Base-by-base conservation (phyloP, 2,329 filamentous ascomycete genomes). In the Zymoseptoria passerinii region DNA sequence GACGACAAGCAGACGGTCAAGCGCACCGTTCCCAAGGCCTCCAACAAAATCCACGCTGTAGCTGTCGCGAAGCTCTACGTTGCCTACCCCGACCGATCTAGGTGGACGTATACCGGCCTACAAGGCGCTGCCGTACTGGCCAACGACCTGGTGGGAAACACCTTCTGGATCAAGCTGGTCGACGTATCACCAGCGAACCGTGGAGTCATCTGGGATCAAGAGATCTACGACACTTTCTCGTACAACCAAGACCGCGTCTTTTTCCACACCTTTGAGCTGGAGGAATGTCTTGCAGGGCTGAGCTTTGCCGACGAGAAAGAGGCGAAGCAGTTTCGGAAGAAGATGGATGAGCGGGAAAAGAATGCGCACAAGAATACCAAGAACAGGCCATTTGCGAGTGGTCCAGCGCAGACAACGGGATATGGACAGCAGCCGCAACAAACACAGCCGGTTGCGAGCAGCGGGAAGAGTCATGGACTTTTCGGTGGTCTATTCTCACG, bases 161-260 rank as follows among this genome's bases (percentile, higher is more conserved):
- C 94, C 0, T 95, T 92, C 76, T 99, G 92, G 90, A 79, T 99
- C 66, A 99, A 99, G 79, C 80, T 99, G 77, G 94, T 99, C 54
- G 94, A 99, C 73, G 86, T 99, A 58, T 96, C 91, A 87, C 82
- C 90, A 58, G 80, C 87, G 54, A 86, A 85, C 71, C 84, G 88
- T 71, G 92, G 92, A 58, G 91, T 96, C 54, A 87, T 96, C 69
- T 96, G 90, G 90, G 92, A 96, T 70, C 92, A 97, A 77, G 94
- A 99, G 76, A 90, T 99, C 68, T 99, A 95, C 77, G 92, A 99
- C 67, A 86, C 85, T 54, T 97, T 95, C 81, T 80, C 81, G 63
- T 99, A 97, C 79, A 96, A 96, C 76, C 92, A 96, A 71, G 94
- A 99, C 73, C 87, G 94, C 61, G 92, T 90, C 60, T 99, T 96